Conservation (phyloP, 2,329 filamentous ascomycete species). For the Fusarium setosum region DNA sequence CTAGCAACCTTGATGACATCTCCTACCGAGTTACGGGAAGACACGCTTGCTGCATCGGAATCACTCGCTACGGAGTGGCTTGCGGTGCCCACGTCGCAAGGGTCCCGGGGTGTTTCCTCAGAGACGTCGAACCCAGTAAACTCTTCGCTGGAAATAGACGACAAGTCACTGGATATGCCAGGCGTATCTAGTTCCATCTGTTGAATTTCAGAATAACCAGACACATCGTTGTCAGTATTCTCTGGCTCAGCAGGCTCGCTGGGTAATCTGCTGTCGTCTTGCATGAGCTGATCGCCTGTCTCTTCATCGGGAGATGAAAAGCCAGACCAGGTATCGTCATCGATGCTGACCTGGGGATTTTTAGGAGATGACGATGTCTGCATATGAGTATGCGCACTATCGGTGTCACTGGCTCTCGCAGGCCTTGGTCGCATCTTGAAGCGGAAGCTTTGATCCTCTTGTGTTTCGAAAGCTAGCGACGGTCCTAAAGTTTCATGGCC, state of each 20-base stretch:
- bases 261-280: background rate
- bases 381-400: background rate
- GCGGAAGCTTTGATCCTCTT: slow-evolving; percentile 49
- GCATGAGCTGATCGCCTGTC: background rate
- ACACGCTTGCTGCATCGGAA: background rate
- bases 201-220: background rate
- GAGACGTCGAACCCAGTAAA: slow-evolving; percentile 12
- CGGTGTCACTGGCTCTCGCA: background rate
- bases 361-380: background rate
- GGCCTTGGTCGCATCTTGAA: slow-evolving; percentile 42
- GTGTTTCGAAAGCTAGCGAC: slow-evolving; percentile 36
- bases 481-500: background rate
- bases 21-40: background rate
- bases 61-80: background rate
- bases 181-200: background rate
- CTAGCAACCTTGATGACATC: background rate
- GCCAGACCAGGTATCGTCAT: slow-evolving; percentile 34
- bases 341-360: background rate
- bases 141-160: slow-evolving; percentile 28
- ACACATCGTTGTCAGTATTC: background rate
- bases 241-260: background rate
- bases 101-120: background rate
- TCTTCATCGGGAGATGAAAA: slow-evolving; percentile 19
- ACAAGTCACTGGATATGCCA: slow-evolving; percentile 24
- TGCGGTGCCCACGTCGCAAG: background rate